Evolutionary conservation across 2,329 filamentous ascomycete species (phyloP), one percentile per base, ranked within the genome.

Genomic region (Teratosphaeria nubilosa): DNA sequence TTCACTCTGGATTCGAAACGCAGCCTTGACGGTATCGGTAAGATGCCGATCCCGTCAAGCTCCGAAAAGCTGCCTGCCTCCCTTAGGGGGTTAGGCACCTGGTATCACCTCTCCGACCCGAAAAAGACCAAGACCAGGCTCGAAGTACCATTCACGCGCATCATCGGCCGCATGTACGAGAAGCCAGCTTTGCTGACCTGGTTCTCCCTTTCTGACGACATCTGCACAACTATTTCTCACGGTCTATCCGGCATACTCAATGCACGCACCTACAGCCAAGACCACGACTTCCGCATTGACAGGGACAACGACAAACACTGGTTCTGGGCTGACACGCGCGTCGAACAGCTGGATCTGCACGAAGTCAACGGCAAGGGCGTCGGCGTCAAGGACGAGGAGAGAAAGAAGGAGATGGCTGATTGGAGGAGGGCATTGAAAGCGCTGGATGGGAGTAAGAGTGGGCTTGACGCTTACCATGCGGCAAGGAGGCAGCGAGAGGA

Each of bases 251-350:
- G 77, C 1, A 69, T 82, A 0, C 54, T 74, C 0, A 70, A 73
- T n/a, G 80, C 75, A 0, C 76, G 82, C 1, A 63, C 67, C 0
- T 83, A 76, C 64, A 76, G 79, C 1, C 64, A 68, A 0, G 61
- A 72, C 13, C 70, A 75, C 16, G 80, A 85, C 58, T 60, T 71
- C 0, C 79, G 82, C 2, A 80, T 84, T 30, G 65, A 70, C 51
- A 60, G 54, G 30, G 58, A 30, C 4, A 54, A 41, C 6, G 75
- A 72, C 14, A 74, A 76, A 27, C 69, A 71, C 0, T 85, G 82
- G 82, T 82, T 79, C 66, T 83, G 80, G 78, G 81, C 76, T 0
- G 82, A 85, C 56, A 74, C 74, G 24, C 76, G 83, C 1, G 77
- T 78, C 0, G 78, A 84, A 53, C 79, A 81, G 0, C 74, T 86